Conservation (phyloP, 2,329 filamentous ascomycete genomes). For the Calonectria pteridis region DNA sequence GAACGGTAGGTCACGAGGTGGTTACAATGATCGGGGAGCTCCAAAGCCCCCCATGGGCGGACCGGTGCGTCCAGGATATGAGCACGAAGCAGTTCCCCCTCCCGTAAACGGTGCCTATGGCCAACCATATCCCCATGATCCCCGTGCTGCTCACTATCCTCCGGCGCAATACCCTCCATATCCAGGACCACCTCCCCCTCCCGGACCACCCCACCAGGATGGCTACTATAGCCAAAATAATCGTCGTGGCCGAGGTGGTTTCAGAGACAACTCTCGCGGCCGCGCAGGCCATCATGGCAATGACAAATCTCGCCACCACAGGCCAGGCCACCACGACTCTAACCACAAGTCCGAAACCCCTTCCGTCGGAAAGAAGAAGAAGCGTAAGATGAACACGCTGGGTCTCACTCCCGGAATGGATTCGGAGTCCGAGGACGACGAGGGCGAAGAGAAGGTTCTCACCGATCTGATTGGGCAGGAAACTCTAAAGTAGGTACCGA, state of each 20-base stretch:
- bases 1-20: constrained; percentile 56
- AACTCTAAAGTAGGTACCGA: constrained; percentile 63
- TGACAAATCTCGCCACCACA: constrained; percentile 58
- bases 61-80: constrained; percentile 51
- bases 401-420: constrained; percentile 77
- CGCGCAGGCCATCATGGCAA: constrained; percentile 56
- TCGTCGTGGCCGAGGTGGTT: constrained; percentile 52
- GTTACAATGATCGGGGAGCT: constrained; percentile 60
- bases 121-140: constrained; percentile 56
- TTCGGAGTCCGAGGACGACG: constrained; percentile 74
- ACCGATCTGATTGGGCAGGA: constrained; percentile 68
- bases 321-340: constrained; percentile 50
- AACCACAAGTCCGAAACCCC: constrained; percentile 55
- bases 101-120: constrained; percentile 53
- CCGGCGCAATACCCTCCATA: constrained; percentile 55
- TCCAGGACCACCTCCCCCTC: constrained; percentile 54
- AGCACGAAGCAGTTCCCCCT: constrained; percentile 49
- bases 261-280: constrained; percentile 57
- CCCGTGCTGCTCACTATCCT: constrained; percentile 50
- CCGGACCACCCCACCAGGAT: constrained; percentile 50
- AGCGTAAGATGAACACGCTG: constrained; percentile 78
- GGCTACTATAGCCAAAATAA: constrained; percentile 51
- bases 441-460: constrained; percentile 78
- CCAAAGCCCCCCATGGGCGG: constrained; percentile 48
- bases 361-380: constrained; percentile 74